Evolutionary conservation across 139 green algal genomes (phyloP).

Genomic region (Gonium pectorale): DNA sequence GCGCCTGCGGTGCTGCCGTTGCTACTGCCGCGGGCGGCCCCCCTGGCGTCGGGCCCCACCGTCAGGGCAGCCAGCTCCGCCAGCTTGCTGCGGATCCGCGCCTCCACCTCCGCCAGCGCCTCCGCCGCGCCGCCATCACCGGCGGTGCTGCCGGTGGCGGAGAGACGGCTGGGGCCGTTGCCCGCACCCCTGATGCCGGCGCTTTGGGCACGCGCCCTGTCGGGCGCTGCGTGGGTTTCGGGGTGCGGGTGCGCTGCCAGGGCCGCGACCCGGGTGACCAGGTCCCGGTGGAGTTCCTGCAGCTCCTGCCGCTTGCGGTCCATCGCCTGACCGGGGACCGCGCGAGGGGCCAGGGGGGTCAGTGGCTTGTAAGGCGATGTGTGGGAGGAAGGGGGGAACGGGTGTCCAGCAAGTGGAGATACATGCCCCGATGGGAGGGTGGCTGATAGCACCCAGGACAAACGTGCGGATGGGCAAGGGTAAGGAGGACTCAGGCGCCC

Average conservation of each 20-base stretch:
- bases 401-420: too few species aligned
- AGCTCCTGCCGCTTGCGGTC: slow-evolving; percentile 28
- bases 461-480: too few species aligned
- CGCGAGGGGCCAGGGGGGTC: neutral
- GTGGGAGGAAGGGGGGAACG: too few species aligned
- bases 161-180: neutral
- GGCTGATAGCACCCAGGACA: too few species aligned
- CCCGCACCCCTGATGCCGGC: neutral
- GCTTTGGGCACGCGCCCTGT: neutral
- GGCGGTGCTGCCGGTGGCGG: neutral
- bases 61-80: slow-evolving; percentile 29
- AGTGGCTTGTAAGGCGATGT: neutral
- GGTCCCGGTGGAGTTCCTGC: slow-evolving; percentile 24
- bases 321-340: slow-evolving; percentile 1
- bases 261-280: neutral
- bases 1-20: neutral
- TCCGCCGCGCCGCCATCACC: neutral
- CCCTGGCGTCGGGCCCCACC: neutral
- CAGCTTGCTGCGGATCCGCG: slow-evolving; percentile 33
- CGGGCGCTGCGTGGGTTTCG: neutral
- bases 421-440: too few species aligned
- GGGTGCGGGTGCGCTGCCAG: neutral
- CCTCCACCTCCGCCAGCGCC: slow-evolving; percentile 33
- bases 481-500: too few species aligned
- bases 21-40: neutral